Evolutionary conservation across 192 early-diverging fungal genomes (phyloP), one percentile per base, ranked within the genome.

Genomic region (Backusella liffmaniae): DNA sequence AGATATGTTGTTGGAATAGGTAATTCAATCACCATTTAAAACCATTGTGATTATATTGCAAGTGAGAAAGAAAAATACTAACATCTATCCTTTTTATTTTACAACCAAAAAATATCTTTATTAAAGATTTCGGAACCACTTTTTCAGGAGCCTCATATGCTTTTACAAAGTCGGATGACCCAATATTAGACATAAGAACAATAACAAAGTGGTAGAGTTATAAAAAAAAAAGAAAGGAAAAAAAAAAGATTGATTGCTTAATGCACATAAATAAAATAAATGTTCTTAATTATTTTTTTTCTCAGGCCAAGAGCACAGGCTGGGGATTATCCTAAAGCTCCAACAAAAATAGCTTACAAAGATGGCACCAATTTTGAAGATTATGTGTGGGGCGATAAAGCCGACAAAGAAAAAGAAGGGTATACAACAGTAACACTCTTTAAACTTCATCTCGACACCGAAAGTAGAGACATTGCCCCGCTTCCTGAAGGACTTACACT

Each of bases 361-460:
- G 73, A 79, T 10, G 74, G 74, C 21, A 84, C 85, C 4, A 75
- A 69, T 15, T 39, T 76, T 0, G 80, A 84, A 35, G 67, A 84
- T 16, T 37, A 82, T 3, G 79, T 79, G 32, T 86, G 85, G 85
- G 85, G 85, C 23, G 81, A 86, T 29, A 44, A 70, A 15, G 83
- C 18, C 79, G 73, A 16, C 73, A 80, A 69, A 83, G 80, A 0
- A 83, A 79, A 21, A 82, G 53, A 82, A 34, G 81, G 82, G 59
- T 74, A 77, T 32, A 76, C 82, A 1, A 67, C 84, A 8, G 72
- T 78, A 15, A 75, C 79, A 46, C 83, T 84, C 59, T 87, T 87
- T 42, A 88, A 88, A 53, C 77, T 88, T 4, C 80, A 85, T 59
- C 79, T 88, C 18, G 87, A 84, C 44, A 76, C 82, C 29, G 81